These are phyloP conservation scores for Brettanomyces custersianus DNA, from an alignment of 805 yeast species.

Conservation along the genomic window DNA sequence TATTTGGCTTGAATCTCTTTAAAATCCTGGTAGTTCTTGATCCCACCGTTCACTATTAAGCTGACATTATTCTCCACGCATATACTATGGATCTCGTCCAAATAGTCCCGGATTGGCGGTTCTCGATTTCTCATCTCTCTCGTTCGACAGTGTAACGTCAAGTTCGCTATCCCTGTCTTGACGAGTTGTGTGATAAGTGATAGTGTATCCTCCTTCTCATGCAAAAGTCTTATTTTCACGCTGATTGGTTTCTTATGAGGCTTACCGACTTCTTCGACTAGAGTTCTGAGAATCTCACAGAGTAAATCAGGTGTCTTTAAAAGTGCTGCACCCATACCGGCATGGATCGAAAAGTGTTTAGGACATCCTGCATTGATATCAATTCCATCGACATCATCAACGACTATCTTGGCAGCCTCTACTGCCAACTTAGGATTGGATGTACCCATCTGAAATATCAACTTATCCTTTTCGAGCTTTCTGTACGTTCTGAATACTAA, in stretches of 20 bases:
- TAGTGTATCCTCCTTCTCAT: slow-evolving; percentile 51
- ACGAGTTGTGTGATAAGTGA: slow-evolving; percentile 48
- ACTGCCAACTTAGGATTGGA: slow-evolving; percentile 80
- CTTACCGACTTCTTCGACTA: slow-evolving; percentile 74
- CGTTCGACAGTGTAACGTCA: slow-evolving; percentile 90
- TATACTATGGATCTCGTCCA: slow-evolving; percentile 50
- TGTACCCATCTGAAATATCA: slow-evolving; percentile 89
- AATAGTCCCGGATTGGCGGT: slow-evolving; percentile 62
- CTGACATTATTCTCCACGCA: slow-evolving; percentile 58
- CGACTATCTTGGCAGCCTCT: slow-evolving; percentile 73
- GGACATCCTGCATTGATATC: slow-evolving; percentile 98
- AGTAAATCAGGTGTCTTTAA: slow-evolving; percentile 73
- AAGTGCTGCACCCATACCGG: slow-evolving; percentile 97
- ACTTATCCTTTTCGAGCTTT: slow-evolving; percentile 45
- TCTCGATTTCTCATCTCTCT: slow-evolving; percentile 84
- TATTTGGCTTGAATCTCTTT: slow-evolving; percentile 39
- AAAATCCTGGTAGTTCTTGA: slow-evolving; percentile 48
- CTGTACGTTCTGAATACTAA: slow-evolving; percentile 66
- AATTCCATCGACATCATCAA: slow-evolving; percentile 82
- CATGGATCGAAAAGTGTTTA: slow-evolving; percentile 85
- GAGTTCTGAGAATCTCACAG: slow-evolving; percentile 52
- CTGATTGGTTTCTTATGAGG: slow-evolving; percentile 76
- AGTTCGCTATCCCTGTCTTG: slow-evolving; percentile 72
- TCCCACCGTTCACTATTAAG: slow-evolving; percentile 76
- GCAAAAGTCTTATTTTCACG: slow-evolving; percentile 79